Percentiles rank a stretch among this genome's conserved stretches.
phyloP scores from a whole-genome alignment of 495 filamentous ascomycete genomes.

The Zalerion maritima region DNA sequence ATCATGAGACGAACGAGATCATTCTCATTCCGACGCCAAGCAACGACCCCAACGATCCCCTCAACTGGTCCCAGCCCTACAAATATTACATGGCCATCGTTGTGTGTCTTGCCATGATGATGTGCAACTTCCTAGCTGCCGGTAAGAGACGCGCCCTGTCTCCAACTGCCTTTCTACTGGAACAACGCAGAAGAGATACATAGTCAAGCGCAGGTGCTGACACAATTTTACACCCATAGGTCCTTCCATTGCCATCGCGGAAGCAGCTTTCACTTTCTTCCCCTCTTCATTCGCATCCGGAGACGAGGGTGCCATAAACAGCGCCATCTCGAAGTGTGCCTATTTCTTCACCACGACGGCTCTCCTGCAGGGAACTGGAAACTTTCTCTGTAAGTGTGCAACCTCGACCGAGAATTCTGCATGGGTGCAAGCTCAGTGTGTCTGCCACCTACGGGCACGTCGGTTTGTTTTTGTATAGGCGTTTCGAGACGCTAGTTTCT shows the following conservation, averaged over 20 bases:
- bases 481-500: too few species aligned
- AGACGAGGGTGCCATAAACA: constrained; percentile 10
- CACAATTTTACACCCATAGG: too few species aligned
- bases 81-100: constrained; percentile 34
- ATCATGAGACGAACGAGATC: constrained; percentile 32
- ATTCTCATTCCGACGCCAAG: constrained; percentile 45
- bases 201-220: too few species aligned
- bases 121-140: constrained; percentile 41
- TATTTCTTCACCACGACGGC: constrained; percentile 39
- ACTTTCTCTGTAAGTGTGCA: constrained; percentile 41
- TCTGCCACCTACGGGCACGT: too few species aligned
- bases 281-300: constrained; percentile 10
- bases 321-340: constrained; percentile 28
- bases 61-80: constrained; percentile 34
- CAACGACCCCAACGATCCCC: constrained; percentile 44
- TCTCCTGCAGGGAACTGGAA: constrained; percentile 34
- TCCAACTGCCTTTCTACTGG: neutral
- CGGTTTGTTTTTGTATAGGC: too few species aligned
- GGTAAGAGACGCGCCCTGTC: constrained; percentile 8
- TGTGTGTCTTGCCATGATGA: constrained; percentile 36
- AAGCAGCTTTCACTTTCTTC: constrained; percentile 33
- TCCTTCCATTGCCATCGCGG: constrained; percentile 35
- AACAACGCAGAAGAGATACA: too few species aligned
- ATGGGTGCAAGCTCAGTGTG: too few species aligned
- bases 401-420: too few species aligned